A percentile compares a stretch with the other conserved stretches of the same genome.
phyloP scores from a whole-genome alignment of 108 stramenopile genomes.

The Cyclotella distinguenda region DNA sequence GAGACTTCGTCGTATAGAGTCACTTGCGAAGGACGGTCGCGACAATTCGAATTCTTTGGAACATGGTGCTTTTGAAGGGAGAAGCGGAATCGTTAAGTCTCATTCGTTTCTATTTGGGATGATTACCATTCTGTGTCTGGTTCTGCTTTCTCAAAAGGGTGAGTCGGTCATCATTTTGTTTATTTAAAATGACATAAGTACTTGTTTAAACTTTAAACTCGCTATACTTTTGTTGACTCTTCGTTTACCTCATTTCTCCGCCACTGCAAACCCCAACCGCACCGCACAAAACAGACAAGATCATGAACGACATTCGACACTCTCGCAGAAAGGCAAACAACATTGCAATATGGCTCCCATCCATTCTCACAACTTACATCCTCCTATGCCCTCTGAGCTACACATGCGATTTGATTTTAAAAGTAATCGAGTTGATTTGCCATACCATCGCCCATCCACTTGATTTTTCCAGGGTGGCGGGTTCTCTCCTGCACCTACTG shows the following conservation, averaged over 20 bases:
- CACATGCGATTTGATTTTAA: neutral
- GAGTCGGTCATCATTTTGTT: neutral
- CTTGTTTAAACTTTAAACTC: neutral
- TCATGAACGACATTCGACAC: neutral
- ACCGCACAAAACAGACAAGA: neutral
- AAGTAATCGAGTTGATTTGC: neutral
- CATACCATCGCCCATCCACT: neutral
- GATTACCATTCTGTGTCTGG: neutral
- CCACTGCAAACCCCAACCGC: neutral
- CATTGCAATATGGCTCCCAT: neutral
- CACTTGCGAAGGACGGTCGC: neutral
- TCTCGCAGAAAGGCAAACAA: neutral
- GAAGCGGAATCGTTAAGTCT: neutral
- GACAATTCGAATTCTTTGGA: neutral
- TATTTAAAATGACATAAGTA: neutral
- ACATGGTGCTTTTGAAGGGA: neutral
- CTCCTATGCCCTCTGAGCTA: neutral
- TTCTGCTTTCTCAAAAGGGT: slow-evolving; percentile 4
- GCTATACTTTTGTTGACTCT: too few relatives aligned
- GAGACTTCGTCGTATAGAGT: neutral
- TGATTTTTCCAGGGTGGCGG: neutral
- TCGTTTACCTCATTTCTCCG: too few relatives aligned
- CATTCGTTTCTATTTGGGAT: neutral
- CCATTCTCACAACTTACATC: neutral
- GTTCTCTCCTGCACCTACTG: neutral